Conservation (phyloP, 2,329 filamentous ascomycete genomes). For the Nothopassalora personata region DNA sequence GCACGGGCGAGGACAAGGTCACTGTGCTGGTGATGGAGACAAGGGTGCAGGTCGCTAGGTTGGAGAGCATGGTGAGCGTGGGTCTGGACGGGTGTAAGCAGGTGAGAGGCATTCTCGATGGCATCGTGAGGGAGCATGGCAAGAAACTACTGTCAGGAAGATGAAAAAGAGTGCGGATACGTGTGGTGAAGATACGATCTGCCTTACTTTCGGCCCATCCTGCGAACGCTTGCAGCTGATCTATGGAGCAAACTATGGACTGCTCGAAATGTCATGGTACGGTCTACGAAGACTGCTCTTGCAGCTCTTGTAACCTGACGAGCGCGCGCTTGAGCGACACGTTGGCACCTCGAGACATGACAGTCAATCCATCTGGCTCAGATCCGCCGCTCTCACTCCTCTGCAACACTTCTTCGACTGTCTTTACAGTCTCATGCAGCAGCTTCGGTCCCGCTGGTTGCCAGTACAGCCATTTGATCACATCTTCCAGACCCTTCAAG, state of each 20-base stretch:
- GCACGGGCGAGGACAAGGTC: slow-evolving; percentile 57
- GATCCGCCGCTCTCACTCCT: slow-evolving; percentile 31
- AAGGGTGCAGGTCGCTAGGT: slow-evolving; percentile 69
- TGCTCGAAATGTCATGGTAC: not conserved
- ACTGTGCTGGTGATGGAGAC: slow-evolving; percentile 81
- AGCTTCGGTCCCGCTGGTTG: slow-evolving; percentile 32
- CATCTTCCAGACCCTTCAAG: slow-evolving; percentile 44
- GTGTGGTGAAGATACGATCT: not conserved
- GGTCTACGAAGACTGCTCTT: not conserved
- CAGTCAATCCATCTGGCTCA: slow-evolving; percentile 41
- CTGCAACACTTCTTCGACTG: slow-evolving; percentile 39
- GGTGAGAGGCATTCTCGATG: slow-evolving; percentile 74
- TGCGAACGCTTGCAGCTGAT: not conserved
- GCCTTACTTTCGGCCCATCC: not conserved
- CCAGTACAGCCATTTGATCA: slow-evolving; percentile 51
- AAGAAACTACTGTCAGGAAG: slow-evolving; percentile 52
- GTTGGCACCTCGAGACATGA: slow-evolving; percentile 45
- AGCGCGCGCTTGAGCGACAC: slow-evolving; percentile 33
- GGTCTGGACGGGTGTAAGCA: slow-evolving; percentile 88
- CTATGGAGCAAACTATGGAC: not conserved
- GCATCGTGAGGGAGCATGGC: slow-evolving; percentile 68
- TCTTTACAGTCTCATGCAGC: slow-evolving; percentile 41
- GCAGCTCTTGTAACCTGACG: slow-evolving; percentile 33
- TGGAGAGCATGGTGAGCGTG: slow-evolving; percentile 91
- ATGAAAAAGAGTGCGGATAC: not conserved